Conservation (phyloP, 164 flowering plant species). For the Berberis thunbergii region DNA sequence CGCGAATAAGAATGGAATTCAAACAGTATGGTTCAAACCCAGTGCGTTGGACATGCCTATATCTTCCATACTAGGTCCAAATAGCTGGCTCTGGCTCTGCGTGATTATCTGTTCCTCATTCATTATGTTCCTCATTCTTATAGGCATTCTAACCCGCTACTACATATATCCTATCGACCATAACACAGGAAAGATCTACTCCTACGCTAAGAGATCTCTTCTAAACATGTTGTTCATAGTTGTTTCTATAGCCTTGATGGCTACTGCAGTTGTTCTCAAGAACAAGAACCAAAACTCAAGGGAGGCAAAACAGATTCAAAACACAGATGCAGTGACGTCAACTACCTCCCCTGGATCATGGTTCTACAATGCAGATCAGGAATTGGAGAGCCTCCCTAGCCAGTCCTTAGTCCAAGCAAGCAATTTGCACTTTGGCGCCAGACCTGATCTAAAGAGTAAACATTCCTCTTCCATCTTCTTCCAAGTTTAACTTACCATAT, state of each 20-base stretch:
- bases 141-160: neutral
- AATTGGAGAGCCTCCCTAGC: constrained; percentile 54
- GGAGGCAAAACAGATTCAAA: neutral
- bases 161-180: constrained; percentile 2
- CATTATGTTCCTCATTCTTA: neutral
- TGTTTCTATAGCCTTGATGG: neutral
- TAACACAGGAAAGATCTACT: neutral
- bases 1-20: neutral
- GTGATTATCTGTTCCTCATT: neutral
- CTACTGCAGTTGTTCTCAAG: neutral
- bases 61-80: neutral
- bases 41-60: neutral
- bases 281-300: neutral
- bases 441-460: constrained; percentile 57
- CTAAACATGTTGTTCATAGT: neutral
- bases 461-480: neutral
- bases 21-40: neutral
- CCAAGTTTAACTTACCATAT: neutral
- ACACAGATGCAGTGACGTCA: constrained; percentile 27
- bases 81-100: constrained; percentile 2
- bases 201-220: neutral
- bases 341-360: constrained; percentile 20
- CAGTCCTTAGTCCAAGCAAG: constrained; percentile 44
- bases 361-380: constrained; percentile 34
- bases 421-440: constrained; percentile 48